phyloP scores from a whole-genome alignment of 2,329 filamentous ascomycete species.

The Colletotrichum ledebouriae region DNA sequence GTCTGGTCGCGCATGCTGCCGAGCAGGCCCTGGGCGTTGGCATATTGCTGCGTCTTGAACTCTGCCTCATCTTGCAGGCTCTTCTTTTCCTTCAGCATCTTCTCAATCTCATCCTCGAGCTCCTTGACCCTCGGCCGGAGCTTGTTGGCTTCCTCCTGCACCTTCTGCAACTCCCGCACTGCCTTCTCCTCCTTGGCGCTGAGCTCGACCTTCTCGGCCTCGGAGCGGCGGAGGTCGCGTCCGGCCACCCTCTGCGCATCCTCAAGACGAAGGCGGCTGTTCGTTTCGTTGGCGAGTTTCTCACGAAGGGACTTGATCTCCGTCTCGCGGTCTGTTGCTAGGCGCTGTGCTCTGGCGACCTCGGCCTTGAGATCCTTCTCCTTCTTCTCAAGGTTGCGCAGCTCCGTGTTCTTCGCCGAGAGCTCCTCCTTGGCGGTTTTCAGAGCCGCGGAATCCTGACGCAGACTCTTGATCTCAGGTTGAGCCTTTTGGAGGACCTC shows the following conservation, averaged over 20 bases:
- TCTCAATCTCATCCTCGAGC: constrained; percentile 80
- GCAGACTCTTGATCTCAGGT: constrained; percentile 83
- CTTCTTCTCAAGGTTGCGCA: constrained; percentile 82
- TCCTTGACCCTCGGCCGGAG: constrained; percentile 73
- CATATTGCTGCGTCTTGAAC: constrained; percentile 87
- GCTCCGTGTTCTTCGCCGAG: constrained; percentile 66
- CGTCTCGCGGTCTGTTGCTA: constrained; percentile 78
- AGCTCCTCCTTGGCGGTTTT: constrained; percentile 84
- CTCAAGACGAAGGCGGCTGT: constrained; percentile 79
- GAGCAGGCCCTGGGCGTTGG: constrained; percentile 86
- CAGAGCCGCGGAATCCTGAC: constrained; percentile 81
- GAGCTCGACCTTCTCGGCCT: constrained; percentile 84
- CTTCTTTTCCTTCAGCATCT: constrained; percentile 76
- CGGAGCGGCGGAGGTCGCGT: constrained; percentile 81
- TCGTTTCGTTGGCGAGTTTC: constrained; percentile 81
- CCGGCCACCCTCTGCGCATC: constrained; percentile 81
- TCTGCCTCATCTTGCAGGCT: constrained; percentile 83
- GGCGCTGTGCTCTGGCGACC: constrained; percentile 76
- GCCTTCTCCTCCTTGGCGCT: constrained; percentile 80
- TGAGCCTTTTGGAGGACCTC: constrained; percentile 87
- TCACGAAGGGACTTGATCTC: constrained; percentile 85
- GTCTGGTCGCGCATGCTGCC: constrained; percentile 95
- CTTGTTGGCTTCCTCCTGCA: constrained; percentile 79
- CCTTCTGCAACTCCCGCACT: constrained; percentile 75
- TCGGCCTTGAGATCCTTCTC: constrained; percentile 87